Percentiles rank a stretch among this genome's conserved stretches.
These are phyloP conservation scores for Tolypocladium amazonense DNA, from an alignment of 2,329 filamentous ascomycete genomes.

Conservation along the genomic window DNA sequence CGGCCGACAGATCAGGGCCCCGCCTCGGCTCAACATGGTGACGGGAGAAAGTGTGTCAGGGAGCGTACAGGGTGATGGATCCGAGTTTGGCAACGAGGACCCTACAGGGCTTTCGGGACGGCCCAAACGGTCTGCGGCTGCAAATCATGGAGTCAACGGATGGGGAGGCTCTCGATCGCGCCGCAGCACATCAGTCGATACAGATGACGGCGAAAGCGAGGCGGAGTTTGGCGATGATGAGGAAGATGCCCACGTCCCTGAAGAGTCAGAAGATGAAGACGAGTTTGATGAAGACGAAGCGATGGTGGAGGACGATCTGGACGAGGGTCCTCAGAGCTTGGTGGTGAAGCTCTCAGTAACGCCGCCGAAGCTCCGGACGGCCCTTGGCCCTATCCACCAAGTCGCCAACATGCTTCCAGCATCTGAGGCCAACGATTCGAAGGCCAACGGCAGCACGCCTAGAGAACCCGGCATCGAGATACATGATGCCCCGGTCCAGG, in stretches of 20 bases:
- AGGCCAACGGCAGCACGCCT: conserved; percentile 4
- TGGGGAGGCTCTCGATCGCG: conserved; percentile 27
- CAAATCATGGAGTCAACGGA: conserved; percentile 38
- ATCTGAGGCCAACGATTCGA: conserved; percentile 9
- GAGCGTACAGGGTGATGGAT: conserved; percentile 34
- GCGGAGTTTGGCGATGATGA: conserved; percentile 70
- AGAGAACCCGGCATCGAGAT: conserved; percentile 12
- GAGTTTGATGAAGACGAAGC: conserved; percentile 46
- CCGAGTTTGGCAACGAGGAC: conserved; percentile 26
- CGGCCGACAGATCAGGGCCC: conserved; percentile 71
- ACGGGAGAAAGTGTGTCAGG: conserved; percentile 35
- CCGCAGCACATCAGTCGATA: conserved; percentile 37
- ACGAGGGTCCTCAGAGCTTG: conserved; percentile 45
- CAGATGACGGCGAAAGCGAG: conserved; percentile 59
- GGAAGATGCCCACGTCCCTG: conserved; percentile 55
- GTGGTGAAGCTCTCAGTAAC: conserved; percentile 62
- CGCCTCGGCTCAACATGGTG: conserved; percentile 55
- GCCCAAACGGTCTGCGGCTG: conserved; percentile 39
- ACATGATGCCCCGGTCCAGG: conserved; percentile 12
- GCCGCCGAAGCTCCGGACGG: conserved; percentile 24
- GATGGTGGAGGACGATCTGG: conserved; percentile 42
- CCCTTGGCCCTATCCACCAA: conserved; percentile 13
- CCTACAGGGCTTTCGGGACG: conserved; percentile 35
- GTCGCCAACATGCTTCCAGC: conserved; percentile 12
- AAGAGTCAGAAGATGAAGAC: conserved; percentile 49